A percentile compares a stretch with the other conserved stretches of the same genome.
phyloP scores from a whole-genome alignment of 1,139 yeast genomes.

The Candida labiduridarum region DNA sequence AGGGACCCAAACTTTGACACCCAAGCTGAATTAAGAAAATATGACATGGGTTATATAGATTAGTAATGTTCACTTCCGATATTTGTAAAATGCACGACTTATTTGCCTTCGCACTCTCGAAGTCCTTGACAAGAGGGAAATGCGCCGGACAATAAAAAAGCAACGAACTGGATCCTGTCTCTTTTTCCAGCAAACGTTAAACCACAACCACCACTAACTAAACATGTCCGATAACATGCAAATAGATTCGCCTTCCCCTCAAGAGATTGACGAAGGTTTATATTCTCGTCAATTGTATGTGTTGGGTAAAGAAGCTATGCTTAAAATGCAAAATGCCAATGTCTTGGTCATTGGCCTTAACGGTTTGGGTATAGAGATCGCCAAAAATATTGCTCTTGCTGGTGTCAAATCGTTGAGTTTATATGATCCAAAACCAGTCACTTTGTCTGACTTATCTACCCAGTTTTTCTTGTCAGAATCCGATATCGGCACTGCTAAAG shows the following conservation, averaged over 20 bases:
- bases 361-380: constrained; percentile 94
- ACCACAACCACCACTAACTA: not conserved
- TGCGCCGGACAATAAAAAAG: not conserved
- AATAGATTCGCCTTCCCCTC: constrained; percentile 54
- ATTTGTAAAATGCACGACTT: constrained; percentile 3
- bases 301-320: constrained; percentile 95
- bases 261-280: constrained; percentile 80
- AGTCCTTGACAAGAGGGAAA: not conserved
- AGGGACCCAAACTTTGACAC: constrained; percentile 16
- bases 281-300: constrained; percentile 96
- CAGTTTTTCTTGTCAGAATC: constrained; percentile 77
- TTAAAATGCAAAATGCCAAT: constrained; percentile 90
- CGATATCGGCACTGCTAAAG: constrained; percentile 82
- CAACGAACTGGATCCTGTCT: constrained; percentile 1
- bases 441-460: constrained; percentile 74
- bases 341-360: constrained; percentile 85
- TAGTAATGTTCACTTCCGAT: constrained; percentile 1
- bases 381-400: constrained; percentile 93
- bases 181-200: not conserved
- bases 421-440: constrained; percentile 76
- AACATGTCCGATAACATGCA: constrained; percentile 44
- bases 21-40: constrained; percentile 12
- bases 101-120: constrained; percentile 2
- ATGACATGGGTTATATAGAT: constrained; percentile 13
- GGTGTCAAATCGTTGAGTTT: constrained; percentile 94